A percentile compares a stretch with the other conserved stretches of the same genome.
phyloP scores from a whole-genome alignment of 169 alveolate species.

The Plasmodium relictum region DNA sequence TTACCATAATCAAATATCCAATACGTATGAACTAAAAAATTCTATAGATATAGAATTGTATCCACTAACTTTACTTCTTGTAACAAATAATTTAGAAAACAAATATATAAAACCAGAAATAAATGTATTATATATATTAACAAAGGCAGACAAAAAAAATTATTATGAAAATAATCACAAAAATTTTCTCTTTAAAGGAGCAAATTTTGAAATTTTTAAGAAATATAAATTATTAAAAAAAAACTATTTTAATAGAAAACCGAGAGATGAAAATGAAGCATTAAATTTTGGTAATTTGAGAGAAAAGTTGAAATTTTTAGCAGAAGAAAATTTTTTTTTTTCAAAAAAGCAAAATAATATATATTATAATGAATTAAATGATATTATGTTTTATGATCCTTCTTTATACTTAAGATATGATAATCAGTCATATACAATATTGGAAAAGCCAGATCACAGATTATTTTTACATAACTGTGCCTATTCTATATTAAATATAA shows the following conservation, averaged over 20 bases:
- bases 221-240: conserved; percentile 46
- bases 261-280: conserved; percentile 7
- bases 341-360: conserved; percentile 43
- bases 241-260: conserved; percentile 1
- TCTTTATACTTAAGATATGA: conserved; percentile 70
- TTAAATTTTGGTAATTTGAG: conserved; percentile 38
- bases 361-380: conserved; percentile 48
- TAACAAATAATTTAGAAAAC: conserved; percentile 60
- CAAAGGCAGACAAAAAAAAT: conserved; percentile 29
- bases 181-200: conserved; percentile 33
- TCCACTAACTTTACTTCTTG: conserved; percentile 59
- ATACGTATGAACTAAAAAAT: conserved; percentile 60
- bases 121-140: conserved; percentile 57
- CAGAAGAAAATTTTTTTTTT: conserved; percentile 70
- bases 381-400: conserved; percentile 51
- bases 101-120: conserved; percentile 68
- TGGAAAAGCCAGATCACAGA: conserved; percentile 70
- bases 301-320: conserved; percentile 47
- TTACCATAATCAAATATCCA: conserved; percentile 76
- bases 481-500: conserved; percentile 62
- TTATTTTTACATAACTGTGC: conserved; percentile 71
- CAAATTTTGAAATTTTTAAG: conserved; percentile 65
- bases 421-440: conserved; percentile 53
- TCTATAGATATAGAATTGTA: conserved; percentile 72
- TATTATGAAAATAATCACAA: conserved; percentile 22